phyloP scores from a whole-genome alignment of 1,284 basidiomycete species.

The Peniophora sp. region DNA sequence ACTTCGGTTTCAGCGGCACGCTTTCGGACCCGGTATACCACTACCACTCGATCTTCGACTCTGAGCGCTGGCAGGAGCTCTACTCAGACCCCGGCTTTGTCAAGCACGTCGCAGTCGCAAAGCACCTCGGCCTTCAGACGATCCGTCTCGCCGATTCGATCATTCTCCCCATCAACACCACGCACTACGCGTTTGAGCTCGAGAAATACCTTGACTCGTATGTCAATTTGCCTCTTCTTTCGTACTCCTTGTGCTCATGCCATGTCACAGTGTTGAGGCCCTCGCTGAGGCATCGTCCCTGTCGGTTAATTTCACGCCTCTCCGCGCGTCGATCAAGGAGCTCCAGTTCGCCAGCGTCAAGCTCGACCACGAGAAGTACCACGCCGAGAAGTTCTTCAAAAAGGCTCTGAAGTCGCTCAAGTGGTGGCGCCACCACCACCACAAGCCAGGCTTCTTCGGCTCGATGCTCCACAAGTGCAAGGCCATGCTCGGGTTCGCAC shows the following conservation, averaged over 20 bases:
- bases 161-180: constrained; percentile 67
- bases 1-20: constrained; percentile 28
- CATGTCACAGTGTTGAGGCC: constrained; percentile 20
- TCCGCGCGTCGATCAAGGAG: constrained; percentile 39
- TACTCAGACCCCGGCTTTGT: constrained; percentile 72
- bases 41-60: constrained; percentile 75
- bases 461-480: neutral
- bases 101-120: constrained; percentile 63
- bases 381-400: constrained; percentile 26
- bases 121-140: constrained; percentile 55
- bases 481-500: neutral
- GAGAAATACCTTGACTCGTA: constrained; percentile 42
- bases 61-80: constrained; percentile 60
- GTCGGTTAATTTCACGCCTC: constrained; percentile 14
- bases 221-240: constrained; percentile 8
- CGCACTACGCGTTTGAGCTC: constrained; percentile 54
- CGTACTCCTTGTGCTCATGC: neutral
- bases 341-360: constrained; percentile 43
- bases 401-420: constrained; percentile 16
- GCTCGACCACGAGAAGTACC: constrained; percentile 46
- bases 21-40: constrained; percentile 61
- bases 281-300: constrained; percentile 13
- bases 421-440: neutral
- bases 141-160: constrained; percentile 56
- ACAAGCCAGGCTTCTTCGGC: neutral